These are phyloP conservation scores for Hymenoscyphus salicellus DNA, from an alignment of 2,329 filamentous ascomycete genomes.

Conservation along the genomic window DNA sequence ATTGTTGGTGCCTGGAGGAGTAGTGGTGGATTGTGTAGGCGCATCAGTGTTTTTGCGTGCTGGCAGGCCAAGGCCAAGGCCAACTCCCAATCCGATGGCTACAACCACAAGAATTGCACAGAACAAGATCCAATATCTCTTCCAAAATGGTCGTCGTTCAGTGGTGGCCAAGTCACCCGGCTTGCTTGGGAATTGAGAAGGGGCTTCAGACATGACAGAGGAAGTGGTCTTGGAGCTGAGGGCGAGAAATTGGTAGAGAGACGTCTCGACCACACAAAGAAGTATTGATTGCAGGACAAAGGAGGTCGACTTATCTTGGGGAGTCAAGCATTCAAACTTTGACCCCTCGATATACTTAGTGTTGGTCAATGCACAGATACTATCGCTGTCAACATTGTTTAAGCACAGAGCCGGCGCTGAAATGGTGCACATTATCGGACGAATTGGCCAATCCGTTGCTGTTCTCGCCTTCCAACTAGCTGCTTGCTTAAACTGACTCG, in stretches of 20 bases:
- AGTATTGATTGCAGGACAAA: background rate
- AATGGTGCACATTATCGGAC: no score
- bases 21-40: background rate
- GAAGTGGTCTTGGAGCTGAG: background rate
- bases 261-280: no score
- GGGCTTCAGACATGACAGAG: background rate
- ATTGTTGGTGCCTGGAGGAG: background rate
- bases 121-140: conserved; percentile 1
- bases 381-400: no score
- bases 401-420: no score
- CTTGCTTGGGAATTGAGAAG: background rate
- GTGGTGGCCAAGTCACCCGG: background rate
- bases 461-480: no score
- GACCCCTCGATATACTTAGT: no score
- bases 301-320: background rate
- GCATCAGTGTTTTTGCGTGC: background rate
- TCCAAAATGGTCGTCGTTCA: background rate
- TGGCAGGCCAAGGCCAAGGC: conserved; percentile 4
- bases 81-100: conserved; percentile 4
- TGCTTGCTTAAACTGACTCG: no score
- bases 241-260: background rate
- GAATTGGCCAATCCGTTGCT: no score
- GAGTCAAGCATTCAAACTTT: background rate
- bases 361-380: no score
- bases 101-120: background rate